Conservation (phyloP, 2,329 filamentous ascomycete genomes). For the Herpotrichia juniperi region DNA sequence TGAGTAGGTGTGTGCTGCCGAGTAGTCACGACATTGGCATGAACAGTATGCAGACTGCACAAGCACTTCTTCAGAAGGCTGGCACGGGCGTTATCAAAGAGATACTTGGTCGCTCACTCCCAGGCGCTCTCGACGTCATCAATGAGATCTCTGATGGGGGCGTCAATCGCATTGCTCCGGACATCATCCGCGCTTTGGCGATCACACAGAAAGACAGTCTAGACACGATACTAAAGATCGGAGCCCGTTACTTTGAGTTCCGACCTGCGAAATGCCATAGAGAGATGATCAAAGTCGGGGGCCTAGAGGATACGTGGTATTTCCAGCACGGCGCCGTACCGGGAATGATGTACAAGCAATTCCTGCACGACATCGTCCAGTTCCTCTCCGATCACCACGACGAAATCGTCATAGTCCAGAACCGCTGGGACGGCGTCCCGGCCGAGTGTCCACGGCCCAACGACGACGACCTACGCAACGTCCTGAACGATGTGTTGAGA, state of each 20-base stretch:
- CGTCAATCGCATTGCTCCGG: conserved; percentile 37
- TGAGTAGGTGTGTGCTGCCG: conserved; percentile 53
- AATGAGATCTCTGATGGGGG: conserved; percentile 35
- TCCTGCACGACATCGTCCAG: conserved; percentile 48
- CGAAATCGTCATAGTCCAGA: conserved; percentile 58
- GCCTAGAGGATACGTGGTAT: conserved; percentile 55
- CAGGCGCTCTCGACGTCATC: conserved; percentile 28
- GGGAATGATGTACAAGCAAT: conserved; percentile 55
- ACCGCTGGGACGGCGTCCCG: conserved; percentile 58
- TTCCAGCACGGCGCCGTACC: conserved; percentile 60
- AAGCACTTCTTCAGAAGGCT: conserved; percentile 47
- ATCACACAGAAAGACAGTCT: conserved; percentile 60
- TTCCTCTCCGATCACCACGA: conserved; percentile 51
- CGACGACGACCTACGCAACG: conserved; percentile 48
- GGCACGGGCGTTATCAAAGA: conserved; percentile 39
- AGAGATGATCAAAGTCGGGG: conserved; percentile 43
- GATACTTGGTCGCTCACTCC: conserved; percentile 32
- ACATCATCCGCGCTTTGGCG: conserved; percentile 57
- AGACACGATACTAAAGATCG: conserved; percentile 52
- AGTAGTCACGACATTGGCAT: conserved; percentile 58
- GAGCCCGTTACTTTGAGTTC: conserved; percentile 60
- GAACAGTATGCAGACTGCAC: conserved; percentile 56
- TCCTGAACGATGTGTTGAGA: conserved; percentile 41
- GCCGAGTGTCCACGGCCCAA: conserved; percentile 52
- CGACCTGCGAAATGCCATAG: conserved; percentile 56